Base-by-base conservation (phyloP, 1,284 basidiomycete genomes). In the Rhizoctonia solani region DNA sequence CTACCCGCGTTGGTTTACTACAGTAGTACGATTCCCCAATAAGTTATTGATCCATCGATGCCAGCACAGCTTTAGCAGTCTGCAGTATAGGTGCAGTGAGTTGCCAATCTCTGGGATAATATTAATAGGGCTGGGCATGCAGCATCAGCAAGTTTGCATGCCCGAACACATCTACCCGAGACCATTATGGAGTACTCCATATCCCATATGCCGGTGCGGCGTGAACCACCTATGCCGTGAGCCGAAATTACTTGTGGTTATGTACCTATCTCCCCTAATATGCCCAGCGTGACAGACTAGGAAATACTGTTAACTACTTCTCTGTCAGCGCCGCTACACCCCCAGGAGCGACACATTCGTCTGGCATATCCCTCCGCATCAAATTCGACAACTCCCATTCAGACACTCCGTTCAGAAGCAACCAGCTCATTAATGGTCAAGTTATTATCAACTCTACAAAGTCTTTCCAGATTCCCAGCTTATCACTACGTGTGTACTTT, bases 261-360 rank as follows among this genome's bases (percentile, higher is more conserved):
- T 3, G 5, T 16, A 4, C n/a, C n/a, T n/a, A n/a, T n/a, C n/a
- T n/a, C n/a, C n/a, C n/a, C n/a, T n/a, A n/a, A n/a, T n/a, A n/a
- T n/a, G n/a, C n/a, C n/a, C n/a, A n/a, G n/a, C n/a, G n/a, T n/a
- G n/a, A 11, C 21, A 63, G 59, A n/a, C 34, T 63, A 39, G 59
- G 59, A 11, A 37, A 14, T 29, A 37, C 32, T 14, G 49, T 47
- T 6, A 50, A 37, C 6, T 41, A 52, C 30, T 63, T 63, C 32
- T 63, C 59, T 3, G 59, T 63, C 59, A 63, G 59, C 46, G 59
- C 59, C 1, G 59, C 47, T 29, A 63, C 59, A 21, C 59, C 59
- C 34, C 47, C 49, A 30, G 34, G 32, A 52, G 59, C 50, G 8
- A 47, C 59, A 41, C 59, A 63, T 23, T 27, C 49, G 29, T 63